A percentile compares a stretch with the other conserved stretches of the same genome.
phyloP scores from a whole-genome alignment of 495 filamentous ascomycete species.

The Talaromyces thailandensis region DNA sequence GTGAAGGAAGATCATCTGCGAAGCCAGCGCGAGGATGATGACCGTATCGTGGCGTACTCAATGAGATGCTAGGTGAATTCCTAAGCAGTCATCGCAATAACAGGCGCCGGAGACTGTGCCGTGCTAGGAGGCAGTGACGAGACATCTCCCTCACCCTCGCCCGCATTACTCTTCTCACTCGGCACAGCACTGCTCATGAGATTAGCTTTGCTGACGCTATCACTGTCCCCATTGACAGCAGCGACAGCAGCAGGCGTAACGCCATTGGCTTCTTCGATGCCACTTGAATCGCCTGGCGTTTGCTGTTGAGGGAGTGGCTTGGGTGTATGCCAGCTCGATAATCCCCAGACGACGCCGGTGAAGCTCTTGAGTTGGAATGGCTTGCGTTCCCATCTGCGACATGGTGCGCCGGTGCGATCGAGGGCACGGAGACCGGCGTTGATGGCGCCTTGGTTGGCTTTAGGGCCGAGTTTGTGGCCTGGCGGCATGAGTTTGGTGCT shows the following conservation, averaged over 20 bases:
- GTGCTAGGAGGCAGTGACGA: constrained; percentile 31
- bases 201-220: constrained; percentile 57
- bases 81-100: constrained; percentile 35
- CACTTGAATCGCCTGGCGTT: constrained; percentile 22
- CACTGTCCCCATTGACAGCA: constrained; percentile 51
- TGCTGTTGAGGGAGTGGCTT: constrained; percentile 23
- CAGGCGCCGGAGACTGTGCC: constrained; percentile 36
- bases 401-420: constrained; percentile 81
- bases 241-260: constrained; percentile 13
- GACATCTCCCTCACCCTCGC: constrained; percentile 45
- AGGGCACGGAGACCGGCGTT: constrained; percentile 92
- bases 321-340: constrained; percentile 76
- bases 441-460: constrained; percentile 96
- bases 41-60: neutral
- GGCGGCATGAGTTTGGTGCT: constrained; percentile 28
- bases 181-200: constrained; percentile 37
- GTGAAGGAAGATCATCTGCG: constrained; percentile 11
- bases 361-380: constrained; percentile 83
- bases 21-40: neutral
- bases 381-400: constrained; percentile 82
- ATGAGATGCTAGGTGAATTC: neutral
- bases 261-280: constrained; percentile 32
- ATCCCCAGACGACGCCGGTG: constrained; percentile 78
- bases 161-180: constrained; percentile 65
- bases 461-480: constrained; percentile 81